phyloP scores from a whole-genome alignment of 106 monocot genomes.

The Dactylorhiza incarnata region DNA sequence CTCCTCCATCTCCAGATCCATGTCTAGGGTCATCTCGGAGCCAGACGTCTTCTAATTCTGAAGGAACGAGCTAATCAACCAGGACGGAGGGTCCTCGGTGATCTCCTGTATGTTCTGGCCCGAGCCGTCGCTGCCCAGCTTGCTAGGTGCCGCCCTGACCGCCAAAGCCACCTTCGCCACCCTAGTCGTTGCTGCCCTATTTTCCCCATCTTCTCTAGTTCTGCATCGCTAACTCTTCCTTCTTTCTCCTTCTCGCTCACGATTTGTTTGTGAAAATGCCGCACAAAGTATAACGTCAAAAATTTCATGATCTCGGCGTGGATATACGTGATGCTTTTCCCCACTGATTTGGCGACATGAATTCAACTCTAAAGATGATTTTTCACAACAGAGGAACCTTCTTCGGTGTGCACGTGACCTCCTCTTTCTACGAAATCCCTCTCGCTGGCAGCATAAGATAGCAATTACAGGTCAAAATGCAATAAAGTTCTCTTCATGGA shows the following conservation, averaged over 20 bases:
- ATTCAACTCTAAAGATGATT: slow-evolving; percentile 62
- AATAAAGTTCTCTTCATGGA: background rate
- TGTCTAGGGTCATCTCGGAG: slow-evolving; percentile 28
- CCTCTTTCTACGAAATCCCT: slow-evolving; percentile 58
- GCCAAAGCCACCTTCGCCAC: no score
- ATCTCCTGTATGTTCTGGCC: background rate
- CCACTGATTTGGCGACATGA: slow-evolving; percentile 68
- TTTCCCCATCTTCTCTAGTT: background rate
- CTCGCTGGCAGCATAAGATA: slow-evolving; percentile 62
- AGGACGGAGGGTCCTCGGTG: slow-evolving; percentile 38
- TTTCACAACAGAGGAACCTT: slow-evolving; percentile 78
- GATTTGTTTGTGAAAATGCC: background rate
- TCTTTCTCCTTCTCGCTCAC: background rate
- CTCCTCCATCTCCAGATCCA: slow-evolving; percentile 57
- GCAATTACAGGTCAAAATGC: background rate
- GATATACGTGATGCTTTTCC: slow-evolving; percentile 63
- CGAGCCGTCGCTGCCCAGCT: no score
- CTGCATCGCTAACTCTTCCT: background rate
- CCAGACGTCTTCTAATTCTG: slow-evolving; percentile 34
- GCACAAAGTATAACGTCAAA: slow-evolving; percentile 56
- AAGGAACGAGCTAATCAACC: slow-evolving; percentile 30
- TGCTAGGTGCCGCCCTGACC: no score
- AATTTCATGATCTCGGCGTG: slow-evolving; percentile 68
- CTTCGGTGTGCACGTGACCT: slow-evolving; percentile 78
- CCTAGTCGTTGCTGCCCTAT: no score